Evolutionary conservation across 2,329 filamentous ascomycete genomes (phyloP).

Genomic region (Ploettnerulaceae sp.): DNA sequence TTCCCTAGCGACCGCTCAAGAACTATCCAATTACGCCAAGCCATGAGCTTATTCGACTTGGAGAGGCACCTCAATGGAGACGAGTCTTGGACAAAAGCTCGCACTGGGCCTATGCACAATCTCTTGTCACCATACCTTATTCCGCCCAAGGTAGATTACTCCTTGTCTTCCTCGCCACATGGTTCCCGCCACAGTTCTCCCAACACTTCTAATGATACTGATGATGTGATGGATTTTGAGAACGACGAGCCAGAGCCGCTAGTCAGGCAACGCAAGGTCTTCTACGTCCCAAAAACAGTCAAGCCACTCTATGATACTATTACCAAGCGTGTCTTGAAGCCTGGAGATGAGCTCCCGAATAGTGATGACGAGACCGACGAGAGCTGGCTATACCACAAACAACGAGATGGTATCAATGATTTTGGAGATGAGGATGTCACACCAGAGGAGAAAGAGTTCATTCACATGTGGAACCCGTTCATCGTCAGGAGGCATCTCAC

Average conservation of each 20-base stretch:
- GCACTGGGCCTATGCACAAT: slow-evolving; percentile 39
- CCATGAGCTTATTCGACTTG: slow-evolving; percentile 42
- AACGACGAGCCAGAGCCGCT: background rate
- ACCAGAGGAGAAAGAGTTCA: slow-evolving; percentile 31
- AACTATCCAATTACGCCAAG: slow-evolving; percentile 41
- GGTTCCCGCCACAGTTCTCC: slow-evolving; percentile 28
- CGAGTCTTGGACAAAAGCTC: slow-evolving; percentile 41
- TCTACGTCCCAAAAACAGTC: slow-evolving; percentile 18
- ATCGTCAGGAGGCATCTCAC: slow-evolving; percentile 24
- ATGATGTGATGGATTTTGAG: slow-evolving; percentile 16
- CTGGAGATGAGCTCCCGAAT: slow-evolving; percentile 28
- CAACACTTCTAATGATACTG: slow-evolving; percentile 23
- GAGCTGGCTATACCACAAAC: slow-evolving; percentile 30
- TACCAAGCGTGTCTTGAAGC: slow-evolving; percentile 25
- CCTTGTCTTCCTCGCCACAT: slow-evolving; percentile 25
- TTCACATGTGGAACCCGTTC: slow-evolving; percentile 31
- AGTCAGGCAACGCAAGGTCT: slow-evolving; percentile 5
- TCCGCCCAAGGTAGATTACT: slow-evolving; percentile 16
- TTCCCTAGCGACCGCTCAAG: slow-evolving; percentile 34
- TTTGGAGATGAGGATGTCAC: slow-evolving; percentile 26
- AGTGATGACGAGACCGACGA: slow-evolving; percentile 33
- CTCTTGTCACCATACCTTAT: slow-evolving; percentile 17
- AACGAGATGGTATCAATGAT: slow-evolving; percentile 30
- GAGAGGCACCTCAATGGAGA: slow-evolving; percentile 43
- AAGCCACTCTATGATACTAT: slow-evolving; percentile 29